Evolutionary conservation across 2,329 filamentous ascomycete species (phyloP), one percentile per base, ranked within the genome.

Genomic region (Microdochium nivale): DNA sequence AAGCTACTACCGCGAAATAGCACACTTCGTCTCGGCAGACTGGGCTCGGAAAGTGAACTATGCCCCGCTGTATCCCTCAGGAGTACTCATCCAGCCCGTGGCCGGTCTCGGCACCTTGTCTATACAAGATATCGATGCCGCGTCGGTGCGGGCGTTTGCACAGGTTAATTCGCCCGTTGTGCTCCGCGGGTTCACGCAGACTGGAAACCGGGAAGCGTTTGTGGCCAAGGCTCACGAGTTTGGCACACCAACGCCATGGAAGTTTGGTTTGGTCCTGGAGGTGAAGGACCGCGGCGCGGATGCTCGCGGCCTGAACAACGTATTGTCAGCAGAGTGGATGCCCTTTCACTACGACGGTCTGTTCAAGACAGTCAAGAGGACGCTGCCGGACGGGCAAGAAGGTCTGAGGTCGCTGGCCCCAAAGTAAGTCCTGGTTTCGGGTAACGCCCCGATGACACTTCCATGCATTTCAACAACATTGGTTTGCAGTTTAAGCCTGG

Each of bases 311-410:
- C 62, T 73, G 21, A 80, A 80, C 55, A 80, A 79, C 40, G 75
- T 80, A 2, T 66, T 78, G 2, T 78, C 74, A 0, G 68, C 71
- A 1, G 77, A 80, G 53, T 73, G 73, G 54, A 79, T 81, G 77
- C 78, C 79, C 0, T 78, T 79, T 61, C 78, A 81, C 55, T 81
- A 73, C 35, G 78, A 81, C 49, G 79, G 78, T 0, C 62, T 80
- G 25, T 81, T 80, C 67, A 80, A 80, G 58, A 74, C 76, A 0
- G 67, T 69, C 10, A 73, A 73, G 49, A 59, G 67, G 21, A 61
- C 52, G 0, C 63, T 71, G 2, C 64, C 66, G 1, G 60, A 69
- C 1, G 74, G 71, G 0, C 67, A 69, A 5, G 69, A 69, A n/a
- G 63, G 64, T n/a, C 55, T 66, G 1, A 60, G 73, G 2, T 69